phyloP scores from a whole-genome alignment of 345 rosid species.

The Salix suchowensis region DNA sequence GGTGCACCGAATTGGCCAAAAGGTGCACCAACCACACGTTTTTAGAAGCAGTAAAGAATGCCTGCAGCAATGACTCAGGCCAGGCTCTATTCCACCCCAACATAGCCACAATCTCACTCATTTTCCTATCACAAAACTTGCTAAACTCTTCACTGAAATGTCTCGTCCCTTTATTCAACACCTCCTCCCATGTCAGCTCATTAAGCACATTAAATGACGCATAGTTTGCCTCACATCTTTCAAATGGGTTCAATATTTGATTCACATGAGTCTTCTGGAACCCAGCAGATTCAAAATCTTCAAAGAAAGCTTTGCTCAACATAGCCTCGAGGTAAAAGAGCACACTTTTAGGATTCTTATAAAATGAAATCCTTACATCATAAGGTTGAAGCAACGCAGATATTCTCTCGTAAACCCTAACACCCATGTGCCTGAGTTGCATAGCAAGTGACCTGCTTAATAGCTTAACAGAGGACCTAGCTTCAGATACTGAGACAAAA shows the following conservation, averaged over 20 bases:
- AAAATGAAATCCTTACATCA: constrained; percentile 53
- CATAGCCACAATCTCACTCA: constrained; percentile 83
- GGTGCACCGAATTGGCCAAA: constrained; percentile 88
- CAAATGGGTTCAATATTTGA: constrained; percentile 68
- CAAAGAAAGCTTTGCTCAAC: constrained; percentile 68
- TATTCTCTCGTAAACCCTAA: constrained; percentile 51
- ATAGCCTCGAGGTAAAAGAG: constrained; percentile 65
- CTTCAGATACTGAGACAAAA: constrained; percentile 59
- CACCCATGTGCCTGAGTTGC: constrained; percentile 62
- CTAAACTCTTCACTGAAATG: constrained; percentile 90
- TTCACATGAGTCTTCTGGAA: constrained; percentile 51
- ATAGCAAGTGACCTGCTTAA: constrained; percentile 60
- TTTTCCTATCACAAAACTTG: constrained; percentile 78
- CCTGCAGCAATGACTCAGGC: constrained; percentile 78
- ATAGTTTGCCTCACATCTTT: constrained; percentile 63
- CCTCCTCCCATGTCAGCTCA: constrained; percentile 83
- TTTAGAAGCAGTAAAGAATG: constrained; percentile 83
- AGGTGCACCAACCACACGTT: constrained; percentile 84
- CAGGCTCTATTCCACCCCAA: constrained; percentile 81
- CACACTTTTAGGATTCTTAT: constrained; percentile 55
- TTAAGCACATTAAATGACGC: constrained; percentile 50
- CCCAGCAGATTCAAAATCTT: constrained; percentile 78
- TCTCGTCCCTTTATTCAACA: constrained; percentile 70
- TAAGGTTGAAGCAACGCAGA: constrained; percentile 68
- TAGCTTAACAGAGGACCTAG: constrained; percentile 53